Conservation (phyloP, 495 filamentous ascomycete genomes). For the Aspergillus ostianus region DNA sequence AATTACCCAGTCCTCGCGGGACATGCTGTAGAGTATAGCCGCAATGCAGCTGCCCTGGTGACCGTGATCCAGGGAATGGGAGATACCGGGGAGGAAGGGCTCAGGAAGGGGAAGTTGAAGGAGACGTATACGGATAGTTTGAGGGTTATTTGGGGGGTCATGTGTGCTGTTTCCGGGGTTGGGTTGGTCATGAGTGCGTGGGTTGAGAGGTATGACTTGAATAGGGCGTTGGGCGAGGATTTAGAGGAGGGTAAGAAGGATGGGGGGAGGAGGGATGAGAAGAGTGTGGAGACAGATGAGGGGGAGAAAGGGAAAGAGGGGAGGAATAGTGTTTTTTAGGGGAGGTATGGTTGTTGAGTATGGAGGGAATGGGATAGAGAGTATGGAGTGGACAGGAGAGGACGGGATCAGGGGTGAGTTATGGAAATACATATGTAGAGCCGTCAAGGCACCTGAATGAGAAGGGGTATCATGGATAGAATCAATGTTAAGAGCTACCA, state of each 20-base stretch:
- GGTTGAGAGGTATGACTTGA: conserved; percentile 53
- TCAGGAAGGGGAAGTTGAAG: conserved; percentile 43
- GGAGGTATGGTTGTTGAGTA: too few relatives aligned
- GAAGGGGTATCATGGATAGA: too few relatives aligned
- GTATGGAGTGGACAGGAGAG: background rate
- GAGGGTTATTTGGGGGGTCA: conserved; percentile 55
- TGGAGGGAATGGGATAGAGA: too few relatives aligned
- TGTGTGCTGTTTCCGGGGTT: conserved; percentile 51
- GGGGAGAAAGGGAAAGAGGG: background rate
- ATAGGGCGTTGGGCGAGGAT: conserved; percentile 49
- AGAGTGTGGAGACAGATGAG: background rate
- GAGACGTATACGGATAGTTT: conserved; percentile 56
- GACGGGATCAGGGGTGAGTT: too few relatives aligned
- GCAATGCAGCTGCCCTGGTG: conserved; percentile 59
- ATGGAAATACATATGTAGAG: too few relatives aligned
- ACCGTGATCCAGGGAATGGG: conserved; percentile 57
- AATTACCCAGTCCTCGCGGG: conserved; percentile 40
- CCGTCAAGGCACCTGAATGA: too few relatives aligned
- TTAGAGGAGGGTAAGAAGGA: conserved; percentile 34
- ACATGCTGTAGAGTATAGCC: conserved; percentile 47
- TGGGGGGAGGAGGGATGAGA: conserved; percentile 21
- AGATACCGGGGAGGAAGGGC: conserved; percentile 16
- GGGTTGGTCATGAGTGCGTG: conserved; percentile 49
- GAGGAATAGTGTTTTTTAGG: background rate
- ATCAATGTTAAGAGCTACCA: too few relatives aligned